These are phyloP conservation scores for Purpureocillium takamizusanense DNA, from an alignment of 2,329 filamentous ascomycete species.

Conservation along the genomic window DNA sequence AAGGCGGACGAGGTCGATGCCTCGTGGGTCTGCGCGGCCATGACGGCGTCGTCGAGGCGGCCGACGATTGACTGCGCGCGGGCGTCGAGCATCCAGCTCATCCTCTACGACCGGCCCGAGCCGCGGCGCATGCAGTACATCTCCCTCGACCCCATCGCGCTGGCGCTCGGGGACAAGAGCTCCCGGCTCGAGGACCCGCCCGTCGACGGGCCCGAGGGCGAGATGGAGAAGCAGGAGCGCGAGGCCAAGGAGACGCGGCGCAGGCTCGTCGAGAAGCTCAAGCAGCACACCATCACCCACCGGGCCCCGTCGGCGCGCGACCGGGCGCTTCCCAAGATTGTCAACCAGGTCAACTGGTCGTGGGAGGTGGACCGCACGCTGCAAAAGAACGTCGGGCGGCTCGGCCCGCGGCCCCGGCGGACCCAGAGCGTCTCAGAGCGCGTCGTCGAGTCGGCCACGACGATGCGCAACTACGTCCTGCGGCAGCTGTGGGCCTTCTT, in stretches of 20 bases:
- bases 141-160: constrained; percentile 78
- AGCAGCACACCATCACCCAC: constrained; percentile 74
- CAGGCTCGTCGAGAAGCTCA: constrained; percentile 75
- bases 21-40: constrained; percentile 58
- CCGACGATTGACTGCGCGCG: constrained; percentile 67
- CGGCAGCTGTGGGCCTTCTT: constrained; percentile 62
- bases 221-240: constrained; percentile 58
- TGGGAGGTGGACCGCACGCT: constrained; percentile 80
- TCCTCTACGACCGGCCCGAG: constrained; percentile 79
- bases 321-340: constrained; percentile 66
- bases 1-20: constrained; percentile 45
- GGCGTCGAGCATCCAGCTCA: constrained; percentile 71
- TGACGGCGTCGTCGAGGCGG: constrained; percentile 39
- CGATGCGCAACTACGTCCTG: constrained; percentile 67
- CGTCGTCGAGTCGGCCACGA: constrained; percentile 86
- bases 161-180: constrained; percentile 71
- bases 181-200: constrained; percentile 24
- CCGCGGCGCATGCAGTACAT: constrained; percentile 93
- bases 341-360: constrained; percentile 94
- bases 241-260: constrained; percentile 49
- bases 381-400: constrained; percentile 80
- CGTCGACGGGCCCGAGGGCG: constrained; percentile 52
- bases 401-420: constrained; percentile 73
- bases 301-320: constrained; percentile 76
- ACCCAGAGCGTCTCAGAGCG: constrained; percentile 88